These are phyloP conservation scores for Taphrina betulina DNA, from an alignment of 1,139 yeast species.

Conservation along the genomic window DNA sequence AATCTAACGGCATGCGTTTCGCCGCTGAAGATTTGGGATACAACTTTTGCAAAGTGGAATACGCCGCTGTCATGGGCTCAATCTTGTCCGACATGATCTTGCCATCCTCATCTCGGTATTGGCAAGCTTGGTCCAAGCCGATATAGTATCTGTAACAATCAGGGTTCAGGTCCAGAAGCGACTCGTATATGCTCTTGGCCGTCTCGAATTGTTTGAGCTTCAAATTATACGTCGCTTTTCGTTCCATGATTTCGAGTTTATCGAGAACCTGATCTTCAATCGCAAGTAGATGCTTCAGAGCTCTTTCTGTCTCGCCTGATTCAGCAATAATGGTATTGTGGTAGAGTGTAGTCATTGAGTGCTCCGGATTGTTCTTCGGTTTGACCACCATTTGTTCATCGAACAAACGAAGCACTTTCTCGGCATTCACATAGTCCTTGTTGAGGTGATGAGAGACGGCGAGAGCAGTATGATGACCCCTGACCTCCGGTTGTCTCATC, in stretches of 20 bases:
- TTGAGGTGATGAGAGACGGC: constrained; percentile 83
- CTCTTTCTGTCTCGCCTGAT: constrained; percentile 62
- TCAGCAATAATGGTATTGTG: constrained; percentile 66
- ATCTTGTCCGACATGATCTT: constrained; percentile 40
- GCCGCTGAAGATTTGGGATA: constrained; percentile 54
- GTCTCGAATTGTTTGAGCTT: constrained; percentile 52
- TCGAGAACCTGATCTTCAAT: constrained; percentile 60
- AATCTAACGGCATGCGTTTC: constrained; percentile 23
- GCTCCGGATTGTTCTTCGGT: constrained; percentile 30
- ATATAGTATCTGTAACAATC: constrained; percentile 68
- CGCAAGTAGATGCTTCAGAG: constrained; percentile 60
- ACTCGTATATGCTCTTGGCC: constrained; percentile 68
- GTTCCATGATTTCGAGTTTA: constrained; percentile 53
- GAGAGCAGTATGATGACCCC: constrained; percentile 89
- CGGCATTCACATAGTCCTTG: constrained; percentile 65
- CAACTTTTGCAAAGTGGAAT: constrained; percentile 61
- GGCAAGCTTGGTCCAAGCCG: constrained; percentile 58
- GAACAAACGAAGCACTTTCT: constrained; percentile 53
- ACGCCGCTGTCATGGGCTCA: constrained; percentile 46
- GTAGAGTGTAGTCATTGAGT: constrained; percentile 51
- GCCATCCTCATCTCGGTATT: constrained; percentile 47
- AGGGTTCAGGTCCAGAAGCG: constrained; percentile 78
- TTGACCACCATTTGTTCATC: constrained; percentile 11
- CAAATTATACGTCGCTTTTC: constrained; percentile 60
- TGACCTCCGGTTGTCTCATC: constrained; percentile 74